Base-by-base conservation (phyloP, 1,284 basidiomycete genomes). In the Ceratobasidium sp. region DNA sequence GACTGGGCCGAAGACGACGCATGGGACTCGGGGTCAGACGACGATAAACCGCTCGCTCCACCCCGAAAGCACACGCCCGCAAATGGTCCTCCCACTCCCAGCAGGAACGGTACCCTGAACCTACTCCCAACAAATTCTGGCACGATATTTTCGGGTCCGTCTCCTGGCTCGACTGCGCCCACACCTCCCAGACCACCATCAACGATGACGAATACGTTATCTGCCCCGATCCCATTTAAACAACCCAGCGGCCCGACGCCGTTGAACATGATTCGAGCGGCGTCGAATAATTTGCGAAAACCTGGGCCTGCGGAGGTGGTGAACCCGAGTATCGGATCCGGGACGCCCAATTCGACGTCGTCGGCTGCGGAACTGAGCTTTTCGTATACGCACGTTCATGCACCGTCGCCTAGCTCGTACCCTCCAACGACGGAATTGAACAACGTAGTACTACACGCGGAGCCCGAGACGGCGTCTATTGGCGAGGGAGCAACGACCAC, bases 11-110 rank as follows among this genome's bases (percentile, higher is more conserved):
- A 95, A 84, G 95, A 97, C 81, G 95, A 97, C 84, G 95, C 92
- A 63, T 97, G 95, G 95, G 95, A 97, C 86, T 94, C 92, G 81
- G 89, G 89, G 77, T 96, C 95, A 3, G 95, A 96, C 85, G 91
- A 92, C 63, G 95, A 96, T 84, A 84, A 85, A 64, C 79, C 60
- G 20, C 49, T 69, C 39, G 64, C 51, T 13, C 63, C 72, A 75
- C 88, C 88, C 10, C 26, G 6, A 23, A 39, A 6, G 26, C 86
- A 87, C 5, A 84, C 89, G 72, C 85, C 87, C 18, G 87, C 86
- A 78, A 33, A 33, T 33, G 33, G 33, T 33, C 84, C 88, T 28
- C 46, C 73, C 56, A 72, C 69, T n/a, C 91, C 89, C 89, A 87
- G 85, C 80, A 85, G 85, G 78, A 84, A 85, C 39, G 82, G 83